phyloP scores from a whole-genome alignment of 2,329 filamentous ascomycete genomes.

The Hymenotorrendiella dingleyae region DNA sequence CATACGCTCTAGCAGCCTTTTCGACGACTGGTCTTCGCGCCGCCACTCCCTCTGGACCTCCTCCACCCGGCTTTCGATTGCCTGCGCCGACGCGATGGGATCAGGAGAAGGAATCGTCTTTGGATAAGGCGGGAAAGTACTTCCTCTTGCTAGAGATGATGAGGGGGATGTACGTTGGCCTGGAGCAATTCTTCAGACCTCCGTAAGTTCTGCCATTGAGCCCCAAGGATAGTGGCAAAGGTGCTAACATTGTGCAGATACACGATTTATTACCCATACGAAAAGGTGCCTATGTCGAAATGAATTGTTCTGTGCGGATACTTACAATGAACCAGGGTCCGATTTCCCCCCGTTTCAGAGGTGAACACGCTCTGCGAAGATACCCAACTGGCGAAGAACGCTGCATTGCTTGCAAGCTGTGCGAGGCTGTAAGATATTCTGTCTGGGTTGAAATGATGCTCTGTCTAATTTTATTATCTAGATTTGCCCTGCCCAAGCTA shows the following conservation, averaged over 20 bases:
- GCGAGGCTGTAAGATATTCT: slow-evolving; percentile 64
- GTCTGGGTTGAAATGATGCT: background rate
- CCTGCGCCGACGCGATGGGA: slow-evolving; percentile 72
- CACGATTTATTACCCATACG: slow-evolving; percentile 97
- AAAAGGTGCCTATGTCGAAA: slow-evolving; percentile 58
- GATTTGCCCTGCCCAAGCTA: slow-evolving; percentile 95
- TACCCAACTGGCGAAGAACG: slow-evolving; percentile 98
- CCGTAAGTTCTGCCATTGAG: slow-evolving; percentile 61
- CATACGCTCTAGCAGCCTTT: slow-evolving; percentile 22
- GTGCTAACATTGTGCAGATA: slow-evolving; percentile 54
- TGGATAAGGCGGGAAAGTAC: slow-evolving; percentile 85
- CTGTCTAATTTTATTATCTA: slow-evolving; percentile 30
- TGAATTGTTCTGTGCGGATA: slow-evolving; percentile 7
- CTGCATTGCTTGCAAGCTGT: slow-evolving; percentile 99
- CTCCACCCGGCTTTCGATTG: slow-evolving; percentile 75
- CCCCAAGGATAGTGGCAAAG: slow-evolving; percentile 7
- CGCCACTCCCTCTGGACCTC: slow-evolving; percentile 65
- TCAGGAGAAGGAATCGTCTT: slow-evolving; percentile 65
- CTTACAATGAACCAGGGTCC: slow-evolving; percentile 56
- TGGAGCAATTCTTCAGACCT: slow-evolving; percentile 98
- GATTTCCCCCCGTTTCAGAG: slow-evolving; percentile 95
- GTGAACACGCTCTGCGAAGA: slow-evolving; percentile 91
- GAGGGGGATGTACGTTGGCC: slow-evolving; percentile 93
- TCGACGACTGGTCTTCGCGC: slow-evolving; percentile 26
- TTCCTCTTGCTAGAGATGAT: slow-evolving; percentile 95